Evolutionary conservation across 768 basidiomycete species (phyloP), one percentile per base, ranked within the genome.

Genomic region (Galerina sulciceps): DNA sequence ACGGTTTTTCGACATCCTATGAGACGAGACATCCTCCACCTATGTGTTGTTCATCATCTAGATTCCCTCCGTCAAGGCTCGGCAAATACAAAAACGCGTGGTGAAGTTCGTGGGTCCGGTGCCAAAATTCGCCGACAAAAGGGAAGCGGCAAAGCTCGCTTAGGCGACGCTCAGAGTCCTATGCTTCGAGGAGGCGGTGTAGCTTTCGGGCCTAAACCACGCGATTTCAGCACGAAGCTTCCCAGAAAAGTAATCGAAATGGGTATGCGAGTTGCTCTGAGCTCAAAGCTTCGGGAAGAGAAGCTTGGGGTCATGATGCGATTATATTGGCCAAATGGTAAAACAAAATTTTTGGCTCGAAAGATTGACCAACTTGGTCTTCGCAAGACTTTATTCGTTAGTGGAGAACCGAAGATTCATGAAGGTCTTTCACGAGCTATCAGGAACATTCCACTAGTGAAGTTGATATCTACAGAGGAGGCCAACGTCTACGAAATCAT

Each of bases 191-290:
- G 96, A 35, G 97, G 97, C 74, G 97, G 96, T 65, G 85, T 91
- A 40, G 93, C 93, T 6, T 95, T 94, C 60, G 94, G 94, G 31
- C 93, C 94, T 0, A 90, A 93, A 69, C 93, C 94, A 2, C 85
- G 94, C 48, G 92, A 97, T 71, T 98, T 96, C 73, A 87, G 90
- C 66, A 94, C 94, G 17, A 90, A 92, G 62, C 83, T 99, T 37
- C 91, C 93, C n/a, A 84, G 93, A 62, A 98, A 98, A 75, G 91
- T 97, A 64, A 83, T 94, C 41, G 81, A 92, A 66, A 91, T 98
- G 87, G 96, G 96, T 10, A 88, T 98, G 86, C 85, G 92, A 18
- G 89, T 95, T 50, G 95, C 93, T 2, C 74, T 99, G 44, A 94
- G 93, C 63, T 82, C 86, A 42, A 94, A 94, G 72, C 78, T 96